A percentile compares a stretch with the other conserved stretches of the same genome.
Evolutionary conservation across 2,329 filamentous ascomycete species (phyloP).

Genomic region (Fusarium mexicanum): DNA sequence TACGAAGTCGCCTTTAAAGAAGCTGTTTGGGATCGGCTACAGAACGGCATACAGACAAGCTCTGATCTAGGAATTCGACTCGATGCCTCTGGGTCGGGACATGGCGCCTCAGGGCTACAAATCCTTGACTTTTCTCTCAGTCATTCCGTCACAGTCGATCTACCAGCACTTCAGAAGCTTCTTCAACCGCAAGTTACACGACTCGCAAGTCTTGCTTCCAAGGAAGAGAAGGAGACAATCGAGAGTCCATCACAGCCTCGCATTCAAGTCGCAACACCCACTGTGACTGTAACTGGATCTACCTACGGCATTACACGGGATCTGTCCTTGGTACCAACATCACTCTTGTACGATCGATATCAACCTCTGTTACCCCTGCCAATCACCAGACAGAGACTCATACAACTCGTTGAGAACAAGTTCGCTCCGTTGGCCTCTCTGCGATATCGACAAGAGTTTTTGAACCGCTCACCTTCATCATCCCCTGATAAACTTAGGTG

Average conservation of each 20-base stretch:
- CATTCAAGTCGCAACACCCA: conserved; percentile 44
- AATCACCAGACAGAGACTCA: conserved; percentile 48
- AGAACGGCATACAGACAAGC: conserved; percentile 40
- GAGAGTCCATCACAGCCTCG: conserved; percentile 17
- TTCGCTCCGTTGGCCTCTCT: conserved; percentile 52
- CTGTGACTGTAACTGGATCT: conserved; percentile 52
- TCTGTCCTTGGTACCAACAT: conserved; percentile 44
- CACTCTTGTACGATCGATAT: conserved; percentile 50
- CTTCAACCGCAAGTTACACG: conserved; percentile 40
- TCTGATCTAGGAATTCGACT: conserved; percentile 53
- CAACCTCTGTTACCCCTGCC: conserved; percentile 51
- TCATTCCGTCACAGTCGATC: conserved; percentile 49
- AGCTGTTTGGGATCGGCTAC: conserved; percentile 32
- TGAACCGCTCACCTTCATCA: conserved; percentile 27
- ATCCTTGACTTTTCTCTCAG: conserved; percentile 53
- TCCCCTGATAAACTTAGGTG: conserved; percentile 32
- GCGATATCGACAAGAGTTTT: conserved; percentile 53
- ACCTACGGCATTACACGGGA: conserved; percentile 51
- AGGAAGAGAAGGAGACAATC: conserved; percentile 20
- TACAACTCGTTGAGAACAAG: conserved; percentile 51
- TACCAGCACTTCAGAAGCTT: conserved; percentile 46
- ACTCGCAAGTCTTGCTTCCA: conserved; percentile 35
- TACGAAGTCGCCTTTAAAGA: conserved; percentile 36
- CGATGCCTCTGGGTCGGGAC: conserved; percentile 41
- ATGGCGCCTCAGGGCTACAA: conserved; percentile 19